Percentiles rank a stretch among this genome's conserved stretches.
Evolutionary conservation across 306 rosid species (phyloP).

Genomic region (Delonix regia): DNA sequence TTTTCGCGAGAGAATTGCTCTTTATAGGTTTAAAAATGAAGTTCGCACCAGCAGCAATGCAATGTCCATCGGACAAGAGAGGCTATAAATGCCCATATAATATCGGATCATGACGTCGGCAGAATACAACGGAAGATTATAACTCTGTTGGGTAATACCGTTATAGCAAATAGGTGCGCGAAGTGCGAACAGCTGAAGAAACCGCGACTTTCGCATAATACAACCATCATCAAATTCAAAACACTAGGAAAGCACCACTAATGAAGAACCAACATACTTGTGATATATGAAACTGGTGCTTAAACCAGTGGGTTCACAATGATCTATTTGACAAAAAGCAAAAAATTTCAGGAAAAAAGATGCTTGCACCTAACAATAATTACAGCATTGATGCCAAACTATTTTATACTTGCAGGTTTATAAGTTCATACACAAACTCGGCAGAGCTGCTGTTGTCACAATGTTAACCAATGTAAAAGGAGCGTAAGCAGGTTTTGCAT

Average conservation of each 20-base stretch:
- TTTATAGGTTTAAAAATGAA: no score
- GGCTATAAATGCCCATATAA: no score
- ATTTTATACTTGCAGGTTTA: constrained; percentile 26
- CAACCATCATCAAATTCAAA: not conserved
- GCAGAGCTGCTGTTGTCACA: constrained; percentile 25
- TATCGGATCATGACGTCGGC: no score
- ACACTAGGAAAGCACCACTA: not conserved
- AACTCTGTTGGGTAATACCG: no score
- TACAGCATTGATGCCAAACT: constrained; percentile 32
- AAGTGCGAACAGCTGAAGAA: not conserved
- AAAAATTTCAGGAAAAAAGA: not conserved
- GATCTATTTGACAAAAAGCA: constrained; percentile 24
- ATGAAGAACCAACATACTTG: not conserved
- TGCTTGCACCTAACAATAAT: constrained; percentile 25
- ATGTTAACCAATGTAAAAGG: constrained; percentile 16
- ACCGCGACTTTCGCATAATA: not conserved
- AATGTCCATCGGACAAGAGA: no score
- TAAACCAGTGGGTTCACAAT: constrained; percentile 14
- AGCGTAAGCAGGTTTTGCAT: constrained; percentile 31
- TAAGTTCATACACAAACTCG: not conserved
- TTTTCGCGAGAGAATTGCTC: no score
- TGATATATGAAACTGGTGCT: not conserved
- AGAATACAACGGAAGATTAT: no score
- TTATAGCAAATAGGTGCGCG: not conserved
- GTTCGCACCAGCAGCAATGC: no score